Conservation (phyloP, 164 flowering plant genomes). For the Malania oleifera region DNA sequence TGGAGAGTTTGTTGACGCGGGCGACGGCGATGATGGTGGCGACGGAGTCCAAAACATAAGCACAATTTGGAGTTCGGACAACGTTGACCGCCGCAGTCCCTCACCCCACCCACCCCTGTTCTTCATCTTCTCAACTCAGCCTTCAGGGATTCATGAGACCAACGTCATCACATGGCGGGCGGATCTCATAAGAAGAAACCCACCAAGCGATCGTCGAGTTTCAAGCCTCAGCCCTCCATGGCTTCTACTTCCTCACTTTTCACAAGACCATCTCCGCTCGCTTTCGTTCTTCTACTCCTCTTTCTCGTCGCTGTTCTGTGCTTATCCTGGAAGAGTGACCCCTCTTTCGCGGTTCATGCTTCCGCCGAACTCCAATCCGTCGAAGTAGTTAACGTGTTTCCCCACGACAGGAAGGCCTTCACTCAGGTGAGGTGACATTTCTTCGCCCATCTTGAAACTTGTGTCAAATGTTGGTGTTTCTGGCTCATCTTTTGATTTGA, state of each 20-base stretch:
- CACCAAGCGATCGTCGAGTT: constrained; percentile 9
- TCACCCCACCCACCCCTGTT: no score
- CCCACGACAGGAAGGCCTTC: not conserved
- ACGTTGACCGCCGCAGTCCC: no score
- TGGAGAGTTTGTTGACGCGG: no score
- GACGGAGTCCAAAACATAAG: no score
- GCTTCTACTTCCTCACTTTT: constrained; percentile 9
- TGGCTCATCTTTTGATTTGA: no score
- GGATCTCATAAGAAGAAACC: constrained; percentile 12
- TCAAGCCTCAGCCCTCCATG: constrained; percentile 11
- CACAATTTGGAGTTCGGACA: no score
- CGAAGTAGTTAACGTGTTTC: not conserved
- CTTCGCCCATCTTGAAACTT: not conserved
- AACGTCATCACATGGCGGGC: not conserved
- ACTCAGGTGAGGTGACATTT: not conserved
- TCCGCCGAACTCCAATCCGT: not conserved
- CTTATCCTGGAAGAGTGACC: constrained; percentile 14
- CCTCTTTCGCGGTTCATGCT: not conserved
- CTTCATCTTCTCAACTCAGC: no score
- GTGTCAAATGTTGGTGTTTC: not conserved
- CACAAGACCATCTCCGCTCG: not conserved
- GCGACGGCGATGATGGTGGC: no score
- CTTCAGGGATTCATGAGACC: no score
- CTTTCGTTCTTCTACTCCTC: constrained; percentile 2
- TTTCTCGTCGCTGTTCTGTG: constrained; percentile 4